Conservation (phyloP, 2,329 filamentous ascomycete genomes). For the Nothophaeocryptopus gaeumannii region DNA sequence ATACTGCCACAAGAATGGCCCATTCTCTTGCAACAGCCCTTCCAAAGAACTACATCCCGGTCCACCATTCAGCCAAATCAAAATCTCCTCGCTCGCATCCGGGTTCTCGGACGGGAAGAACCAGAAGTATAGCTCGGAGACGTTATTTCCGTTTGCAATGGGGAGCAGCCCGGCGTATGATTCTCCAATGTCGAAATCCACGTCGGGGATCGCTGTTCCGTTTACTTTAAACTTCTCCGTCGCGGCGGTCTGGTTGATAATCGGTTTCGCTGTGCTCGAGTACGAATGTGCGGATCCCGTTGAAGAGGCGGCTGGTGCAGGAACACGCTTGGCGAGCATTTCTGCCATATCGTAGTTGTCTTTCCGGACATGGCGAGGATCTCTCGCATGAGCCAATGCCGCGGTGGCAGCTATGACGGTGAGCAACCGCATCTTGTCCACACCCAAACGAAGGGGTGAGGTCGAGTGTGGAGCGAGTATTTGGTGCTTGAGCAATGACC, state of each 20-base stretch:
- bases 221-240: conserved; percentile 43
- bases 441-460: not conserved
- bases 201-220: conserved; percentile 33
- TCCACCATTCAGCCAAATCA: conserved; percentile 41
- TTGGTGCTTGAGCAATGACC: not conserved
- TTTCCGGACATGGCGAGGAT: conserved; percentile 2
- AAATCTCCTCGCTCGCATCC: conserved; percentile 44
- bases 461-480: not conserved
- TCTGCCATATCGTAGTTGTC: not conserved
- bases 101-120: conserved; percentile 45
- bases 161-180: conserved; percentile 34
- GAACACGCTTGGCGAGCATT: not conserved
- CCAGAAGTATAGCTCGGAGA: conserved; percentile 48
- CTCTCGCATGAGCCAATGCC: not conserved
- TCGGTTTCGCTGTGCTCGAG: conserved; percentile 11
- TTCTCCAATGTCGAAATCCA: conserved; percentile 38
- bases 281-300: not conserved
- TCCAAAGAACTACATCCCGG: conserved; percentile 48
- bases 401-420: not conserved
- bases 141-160: conserved; percentile 29
- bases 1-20: conserved; percentile 48
- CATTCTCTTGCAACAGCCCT: conserved; percentile 50
- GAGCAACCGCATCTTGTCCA: not conserved
- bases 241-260: conserved; percentile 44
- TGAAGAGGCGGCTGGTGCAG: not conserved